Percentiles rank a stretch among this genome's conserved stretches.
Conservation (phyloP, 495 filamentous ascomycete genomes). For the Parathielavia appendiculata region DNA sequence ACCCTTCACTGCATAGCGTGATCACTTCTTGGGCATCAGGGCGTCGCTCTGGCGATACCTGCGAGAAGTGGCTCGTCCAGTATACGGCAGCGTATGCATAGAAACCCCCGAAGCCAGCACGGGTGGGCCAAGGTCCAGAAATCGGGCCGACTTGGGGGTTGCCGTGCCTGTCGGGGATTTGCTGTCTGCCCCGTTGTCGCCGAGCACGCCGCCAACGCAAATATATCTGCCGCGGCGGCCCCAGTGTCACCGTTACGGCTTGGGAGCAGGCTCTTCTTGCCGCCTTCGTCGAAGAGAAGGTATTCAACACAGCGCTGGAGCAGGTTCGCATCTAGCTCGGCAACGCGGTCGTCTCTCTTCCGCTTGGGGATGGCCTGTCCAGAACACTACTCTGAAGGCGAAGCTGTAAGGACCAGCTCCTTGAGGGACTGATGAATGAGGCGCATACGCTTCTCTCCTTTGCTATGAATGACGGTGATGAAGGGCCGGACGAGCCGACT, state of each 20-base stretch:
- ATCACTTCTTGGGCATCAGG: not conserved
- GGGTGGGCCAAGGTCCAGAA: not conserved
- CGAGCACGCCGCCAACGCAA: not conserved
- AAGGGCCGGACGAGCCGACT: conserved; percentile 10
- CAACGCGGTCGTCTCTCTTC: conserved; percentile 24
- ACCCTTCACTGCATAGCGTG: not conserved
- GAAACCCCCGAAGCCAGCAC: not conserved
- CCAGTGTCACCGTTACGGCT: not conserved
- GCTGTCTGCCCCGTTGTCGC: not conserved
- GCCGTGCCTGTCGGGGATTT: not conserved
- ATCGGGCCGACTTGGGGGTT: not conserved
- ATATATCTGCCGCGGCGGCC: not conserved
- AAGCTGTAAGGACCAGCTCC: conserved; percentile 25
- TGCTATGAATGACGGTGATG: not conserved
- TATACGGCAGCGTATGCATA: not conserved
- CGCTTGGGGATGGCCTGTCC: conserved; percentile 5
- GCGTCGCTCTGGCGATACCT: not conserved
- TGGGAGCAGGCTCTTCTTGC: not conserved
- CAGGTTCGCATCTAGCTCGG: conserved; percentile 33
- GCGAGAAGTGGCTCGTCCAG: conserved; percentile 1
- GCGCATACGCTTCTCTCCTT: not conserved
- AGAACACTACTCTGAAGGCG: conserved; percentile 21
- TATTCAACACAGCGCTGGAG: conserved; percentile 51
- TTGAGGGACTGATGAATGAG: conserved; percentile 32
- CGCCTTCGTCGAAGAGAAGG: conserved; percentile 25